Base-by-base conservation (phyloP, 129 eudicot species). In the Kitagawia praeruptora region DNA sequence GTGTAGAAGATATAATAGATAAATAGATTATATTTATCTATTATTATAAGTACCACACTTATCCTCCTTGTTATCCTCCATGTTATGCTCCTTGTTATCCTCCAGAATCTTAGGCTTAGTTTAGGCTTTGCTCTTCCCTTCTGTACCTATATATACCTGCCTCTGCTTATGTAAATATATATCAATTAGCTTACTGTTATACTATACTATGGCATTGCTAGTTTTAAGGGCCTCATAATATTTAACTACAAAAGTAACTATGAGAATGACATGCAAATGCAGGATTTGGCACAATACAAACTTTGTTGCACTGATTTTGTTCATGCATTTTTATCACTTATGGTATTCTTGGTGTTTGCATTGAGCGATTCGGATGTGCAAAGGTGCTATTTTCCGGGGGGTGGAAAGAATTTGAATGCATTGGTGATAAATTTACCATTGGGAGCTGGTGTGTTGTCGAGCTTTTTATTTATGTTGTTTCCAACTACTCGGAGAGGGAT, bases 401-500 rank as follows among this genome's bases (percentile, higher is more conserved):
- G 38, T 0, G 75, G 80, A 27, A 79, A 11, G 8, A 74, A 78
- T 28, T 18, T 53, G 74, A 66, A 84, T 27, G 79, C 63, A n/a
- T 69, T 87, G 85, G 28, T 80, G 41, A 45, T 73, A 76, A 85
- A 84, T 75, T 46, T 85, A 75, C 91, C 90, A 0, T 53, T 87
- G 63, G 90, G 84, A 79, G 86, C 80, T 27, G 90, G 90, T 67
- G 78, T 80, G 54, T 54, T 87, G 27, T 12, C 86, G 1, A 87
- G 85, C 82, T 84, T 82, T 45, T 81, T 87, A 77, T 87, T 87
- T 19, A 27, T 77, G 70, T n/a, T 87, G 12, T 87, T 87, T 19
- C 91, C 91, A 37, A 77, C 88, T 41, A 83, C 84, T 16, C 64
- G 91, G 28, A 77, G 85, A 79, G 89, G 89, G 53, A 83, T 87